Evolutionary conservation across 176 grass and related monocot genomes (phyloP).

Genomic region (Luzula sylvatica): DNA sequence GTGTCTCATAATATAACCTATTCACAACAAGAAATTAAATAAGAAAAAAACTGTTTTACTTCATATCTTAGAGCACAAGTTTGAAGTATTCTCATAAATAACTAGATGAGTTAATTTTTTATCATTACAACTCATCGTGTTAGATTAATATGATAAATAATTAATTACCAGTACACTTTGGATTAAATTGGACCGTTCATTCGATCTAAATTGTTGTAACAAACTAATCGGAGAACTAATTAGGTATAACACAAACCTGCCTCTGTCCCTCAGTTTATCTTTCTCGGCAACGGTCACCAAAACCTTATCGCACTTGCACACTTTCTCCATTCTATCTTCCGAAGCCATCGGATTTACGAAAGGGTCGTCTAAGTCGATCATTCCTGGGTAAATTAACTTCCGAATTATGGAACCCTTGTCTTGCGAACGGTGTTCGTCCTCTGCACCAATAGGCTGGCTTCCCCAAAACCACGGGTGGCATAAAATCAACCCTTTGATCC

Average conservation of each 20-base stretch:
- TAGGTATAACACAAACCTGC: no score
- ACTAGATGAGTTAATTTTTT: no score
- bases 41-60: no score
- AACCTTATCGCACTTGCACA: constrained; percentile 4
- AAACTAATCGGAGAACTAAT: no score
- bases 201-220: no score
- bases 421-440: not conserved
- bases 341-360: constrained; percentile 41
- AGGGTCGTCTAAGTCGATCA: constrained; percentile 28
- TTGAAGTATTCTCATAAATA: no score
- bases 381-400: constrained; percentile 21
- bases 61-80: no score
- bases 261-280: constrained; percentile 22
- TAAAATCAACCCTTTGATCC: constrained; percentile 22
- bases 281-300: constrained; percentile 23
- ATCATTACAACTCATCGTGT: no score
- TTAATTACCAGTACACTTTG: no score
- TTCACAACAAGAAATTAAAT: no score
- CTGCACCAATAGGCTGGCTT: not conserved
- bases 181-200: no score
- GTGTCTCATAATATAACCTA: constrained; percentile 20
- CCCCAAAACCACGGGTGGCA: constrained; percentile 30
- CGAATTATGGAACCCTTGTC: constrained; percentile 15
- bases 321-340: constrained; percentile 20
- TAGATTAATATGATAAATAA: no score